Percentiles rank a stretch among this genome's conserved stretches.
These are phyloP conservation scores for Gaultheria prostrata DNA, from an alignment of 148 eudicot species.

Conservation along the genomic window DNA sequence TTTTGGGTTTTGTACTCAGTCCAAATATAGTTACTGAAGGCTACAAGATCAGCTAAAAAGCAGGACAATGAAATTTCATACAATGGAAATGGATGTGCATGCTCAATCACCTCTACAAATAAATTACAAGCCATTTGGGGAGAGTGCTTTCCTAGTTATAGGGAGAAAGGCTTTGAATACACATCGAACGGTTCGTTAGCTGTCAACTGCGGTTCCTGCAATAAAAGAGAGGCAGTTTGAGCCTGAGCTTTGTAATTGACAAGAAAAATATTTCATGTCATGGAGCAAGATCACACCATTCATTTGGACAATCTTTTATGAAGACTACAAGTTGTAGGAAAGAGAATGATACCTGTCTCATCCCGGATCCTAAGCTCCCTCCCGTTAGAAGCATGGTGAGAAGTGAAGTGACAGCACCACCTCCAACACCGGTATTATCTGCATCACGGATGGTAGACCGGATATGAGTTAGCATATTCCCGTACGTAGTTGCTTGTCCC, in stretches of 20 bases:
- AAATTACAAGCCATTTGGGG: neutral
- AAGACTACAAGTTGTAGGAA: neutral
- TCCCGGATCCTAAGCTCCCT: constrained; percentile 39
- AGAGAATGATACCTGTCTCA: constrained; percentile 40
- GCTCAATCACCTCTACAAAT: neutral
- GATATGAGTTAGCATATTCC: constrained; percentile 45
- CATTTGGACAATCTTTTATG: neutral
- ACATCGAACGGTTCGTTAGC: constrained; percentile 46
- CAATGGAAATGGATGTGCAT: neutral
- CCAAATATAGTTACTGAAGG: too few species aligned
- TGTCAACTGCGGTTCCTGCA: constrained; percentile 55
- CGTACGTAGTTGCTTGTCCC: constrained; percentile 48
- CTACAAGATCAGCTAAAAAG: neutral
- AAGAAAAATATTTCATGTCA: neutral
- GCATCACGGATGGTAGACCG: constrained; percentile 43
- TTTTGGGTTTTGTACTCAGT: too few species aligned
- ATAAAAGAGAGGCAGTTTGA: neutral
- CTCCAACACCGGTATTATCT: constrained; percentile 20
- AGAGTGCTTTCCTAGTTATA: constrained; percentile 20
- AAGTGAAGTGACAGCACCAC: constrained; percentile 42
- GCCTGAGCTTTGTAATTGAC: neutral
- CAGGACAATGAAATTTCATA: neutral
- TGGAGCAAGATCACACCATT: neutral
- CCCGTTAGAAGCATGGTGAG: constrained; percentile 56
- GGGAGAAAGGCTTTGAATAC: constrained; percentile 42